phyloP scores from a whole-genome alignment of 192 early-diverging fungal genomes.

The Physocladia obscura region DNA sequence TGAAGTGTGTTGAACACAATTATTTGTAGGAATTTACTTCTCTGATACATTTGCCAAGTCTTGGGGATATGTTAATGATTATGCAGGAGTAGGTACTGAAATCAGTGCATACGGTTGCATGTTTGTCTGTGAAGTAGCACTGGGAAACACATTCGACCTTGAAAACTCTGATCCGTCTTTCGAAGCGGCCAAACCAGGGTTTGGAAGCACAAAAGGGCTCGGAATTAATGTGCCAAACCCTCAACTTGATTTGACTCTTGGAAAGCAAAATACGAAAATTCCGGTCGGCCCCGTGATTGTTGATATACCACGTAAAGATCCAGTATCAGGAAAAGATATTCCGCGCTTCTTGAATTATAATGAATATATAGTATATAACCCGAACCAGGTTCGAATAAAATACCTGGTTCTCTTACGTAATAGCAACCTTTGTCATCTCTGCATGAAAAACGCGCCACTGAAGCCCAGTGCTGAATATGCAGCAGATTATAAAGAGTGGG shows the following conservation, averaged over 20 bases:
- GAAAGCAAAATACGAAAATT: constrained; percentile 8
- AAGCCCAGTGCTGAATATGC: constrained; percentile 14
- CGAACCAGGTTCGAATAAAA: constrained; percentile 65
- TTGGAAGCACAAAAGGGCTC: constrained; percentile 30
- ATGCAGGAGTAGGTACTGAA: not conserved
- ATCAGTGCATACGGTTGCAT: constrained; percentile 39
- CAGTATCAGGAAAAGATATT: constrained; percentile 16
- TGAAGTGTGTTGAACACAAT: not conserved
- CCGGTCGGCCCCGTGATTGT: constrained; percentile 22
- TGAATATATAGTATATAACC: constrained; percentile 76
- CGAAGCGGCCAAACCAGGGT: constrained; percentile 22
- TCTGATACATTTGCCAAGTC: constrained; percentile 68
- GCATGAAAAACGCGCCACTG: not conserved
- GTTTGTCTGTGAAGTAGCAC: constrained; percentile 73
- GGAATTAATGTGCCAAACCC: constrained; percentile 14
- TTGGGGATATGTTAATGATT: constrained; percentile 46
- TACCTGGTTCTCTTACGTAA: constrained; percentile 48
- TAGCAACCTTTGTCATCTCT: constrained; percentile 24
- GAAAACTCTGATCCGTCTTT: constrained; percentile 31
- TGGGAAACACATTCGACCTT: constrained; percentile 44
- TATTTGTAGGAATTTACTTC: constrained; percentile 58
- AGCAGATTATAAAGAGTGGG: not conserved
- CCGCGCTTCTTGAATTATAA: constrained; percentile 49
- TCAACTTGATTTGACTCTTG: constrained; percentile 33
- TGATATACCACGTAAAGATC: not conserved